These are phyloP conservation scores for Penicillium sp. DNA, from an alignment of 2,329 filamentous ascomycete species.

Conservation along the genomic window DNA sequence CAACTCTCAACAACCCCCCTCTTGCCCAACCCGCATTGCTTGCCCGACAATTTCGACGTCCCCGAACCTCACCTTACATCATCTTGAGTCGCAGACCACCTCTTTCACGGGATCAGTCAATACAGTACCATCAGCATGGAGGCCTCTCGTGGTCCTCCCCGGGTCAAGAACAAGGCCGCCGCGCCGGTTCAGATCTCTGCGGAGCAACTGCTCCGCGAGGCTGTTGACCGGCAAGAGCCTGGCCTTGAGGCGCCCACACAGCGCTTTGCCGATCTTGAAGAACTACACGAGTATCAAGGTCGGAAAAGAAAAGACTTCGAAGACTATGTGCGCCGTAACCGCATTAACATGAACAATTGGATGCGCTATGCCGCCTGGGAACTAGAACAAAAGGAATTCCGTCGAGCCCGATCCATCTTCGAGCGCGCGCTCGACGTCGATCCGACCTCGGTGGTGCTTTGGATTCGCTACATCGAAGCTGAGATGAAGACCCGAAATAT, in stretches of 20 bases:
- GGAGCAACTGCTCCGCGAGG: slow-evolving; percentile 94
- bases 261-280: slow-evolving; percentile 92
- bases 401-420: slow-evolving; percentile 86
- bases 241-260: slow-evolving; percentile 86
- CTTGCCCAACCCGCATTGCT: neutral
- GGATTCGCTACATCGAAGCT: slow-evolving; percentile 90
- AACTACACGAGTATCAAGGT: slow-evolving; percentile 95
- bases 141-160: slow-evolving; percentile 80
- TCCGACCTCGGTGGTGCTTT: slow-evolving; percentile 78
- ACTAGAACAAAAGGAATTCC: slow-evolving; percentile 95
- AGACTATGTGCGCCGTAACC: slow-evolving; percentile 92
- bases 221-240: slow-evolving; percentile 91
- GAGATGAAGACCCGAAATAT: slow-evolving; percentile 97
- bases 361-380: slow-evolving; percentile 97
- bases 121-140: slow-evolving; percentile 64
- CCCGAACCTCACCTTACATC: neutral
- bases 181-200: slow-evolving; percentile 90
- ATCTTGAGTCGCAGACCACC: neutral
- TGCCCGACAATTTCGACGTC: neutral
- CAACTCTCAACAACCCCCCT: neutral
- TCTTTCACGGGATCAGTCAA: neutral
- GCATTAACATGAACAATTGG: slow-evolving; percentile 98
- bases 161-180: slow-evolving; percentile 98
- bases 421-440: slow-evolving; percentile 93
- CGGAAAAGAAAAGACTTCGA: slow-evolving; percentile 96